phyloP scores from a whole-genome alignment of 257 asterid species.

The Gentiana dahurica region DNA sequence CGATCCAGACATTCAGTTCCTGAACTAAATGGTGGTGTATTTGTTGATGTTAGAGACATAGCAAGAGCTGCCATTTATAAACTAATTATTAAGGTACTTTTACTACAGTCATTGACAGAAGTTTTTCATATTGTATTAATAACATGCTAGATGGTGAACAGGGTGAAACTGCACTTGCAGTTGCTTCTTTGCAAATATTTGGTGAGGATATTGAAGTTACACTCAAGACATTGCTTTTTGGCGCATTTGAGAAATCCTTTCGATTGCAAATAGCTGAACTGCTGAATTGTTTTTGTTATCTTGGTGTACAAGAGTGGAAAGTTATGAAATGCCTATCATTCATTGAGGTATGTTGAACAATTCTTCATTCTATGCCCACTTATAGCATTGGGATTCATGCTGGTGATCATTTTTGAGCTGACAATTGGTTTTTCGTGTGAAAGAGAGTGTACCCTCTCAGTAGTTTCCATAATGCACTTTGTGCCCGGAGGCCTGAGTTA shows the following conservation, averaged over 20 bases:
- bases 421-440: constrained; percentile 30
- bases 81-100: constrained; percentile 73
- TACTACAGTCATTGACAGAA: constrained; percentile 10
- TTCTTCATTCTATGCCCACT: constrained; percentile 16
- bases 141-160: constrained; percentile 17
- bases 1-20: constrained; percentile 43
- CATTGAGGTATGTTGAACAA: constrained; percentile 60
- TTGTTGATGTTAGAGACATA: constrained; percentile 71
- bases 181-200: constrained; percentile 84
- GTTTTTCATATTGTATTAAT: constrained; percentile 16
- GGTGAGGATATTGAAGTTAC: constrained; percentile 85
- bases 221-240: constrained; percentile 72
- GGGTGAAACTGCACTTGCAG: constrained; percentile 93
- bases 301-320: constrained; percentile 68
- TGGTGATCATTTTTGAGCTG: constrained; percentile 33
- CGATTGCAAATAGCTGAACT: constrained; percentile 69
- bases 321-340: constrained; percentile 69
- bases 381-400: constrained; percentile 9
- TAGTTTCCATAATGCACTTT: constrained; percentile 63
- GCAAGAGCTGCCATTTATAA: constrained; percentile 89
- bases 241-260: constrained; percentile 85
- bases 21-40: constrained; percentile 58
- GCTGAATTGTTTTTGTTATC: constrained; percentile 59
- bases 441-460: constrained; percentile 96
- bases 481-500: constrained; percentile 39